Evolutionary conservation across 352 stramenopile genomes (phyloP).

Genomic region (Phytophthora syringae): DNA sequence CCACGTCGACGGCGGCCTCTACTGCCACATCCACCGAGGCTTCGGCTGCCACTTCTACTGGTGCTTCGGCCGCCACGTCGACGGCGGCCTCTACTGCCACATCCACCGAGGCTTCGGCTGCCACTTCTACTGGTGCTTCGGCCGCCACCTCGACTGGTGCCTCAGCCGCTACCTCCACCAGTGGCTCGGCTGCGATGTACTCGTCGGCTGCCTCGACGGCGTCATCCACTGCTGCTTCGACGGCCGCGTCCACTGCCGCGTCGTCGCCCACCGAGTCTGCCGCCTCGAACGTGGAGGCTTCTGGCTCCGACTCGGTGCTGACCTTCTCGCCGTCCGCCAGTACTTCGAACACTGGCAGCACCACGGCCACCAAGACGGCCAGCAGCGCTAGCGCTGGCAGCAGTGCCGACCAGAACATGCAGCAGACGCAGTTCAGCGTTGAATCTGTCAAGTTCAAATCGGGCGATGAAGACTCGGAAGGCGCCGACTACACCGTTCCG

Average conservation of each 20-base stretch:
- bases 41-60: conserved; percentile 9
- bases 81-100: not conserved
- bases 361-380: conserved; percentile 32
- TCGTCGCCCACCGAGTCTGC: not conserved
- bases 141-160: conserved; percentile 9
- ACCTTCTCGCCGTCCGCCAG: conserved; percentile 45
- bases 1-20: not conserved
- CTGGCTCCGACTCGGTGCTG: conserved; percentile 25
- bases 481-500: conserved; percentile 13
- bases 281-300: conserved; percentile 13
- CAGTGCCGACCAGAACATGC: conserved; percentile 5
- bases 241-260: not conserved
- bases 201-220: conserved; percentile 12
- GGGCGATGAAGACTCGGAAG: conserved; percentile 18
- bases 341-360: conserved; percentile 36
- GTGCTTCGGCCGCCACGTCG: not conserved
- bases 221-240: conserved; percentile 17
- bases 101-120: not conserved
- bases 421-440: conserved; percentile 38
- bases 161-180: not conserved
- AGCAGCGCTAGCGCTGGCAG: conserved; percentile 10
- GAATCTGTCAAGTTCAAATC: conserved; percentile 51
- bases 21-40: conserved; percentile 6
- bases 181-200: conserved; percentile 6
- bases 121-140: not conserved